These are phyloP conservation scores for Deakozyma indianensis DNA, from an alignment of 805 yeast species.

Conservation along the genomic window DNA sequence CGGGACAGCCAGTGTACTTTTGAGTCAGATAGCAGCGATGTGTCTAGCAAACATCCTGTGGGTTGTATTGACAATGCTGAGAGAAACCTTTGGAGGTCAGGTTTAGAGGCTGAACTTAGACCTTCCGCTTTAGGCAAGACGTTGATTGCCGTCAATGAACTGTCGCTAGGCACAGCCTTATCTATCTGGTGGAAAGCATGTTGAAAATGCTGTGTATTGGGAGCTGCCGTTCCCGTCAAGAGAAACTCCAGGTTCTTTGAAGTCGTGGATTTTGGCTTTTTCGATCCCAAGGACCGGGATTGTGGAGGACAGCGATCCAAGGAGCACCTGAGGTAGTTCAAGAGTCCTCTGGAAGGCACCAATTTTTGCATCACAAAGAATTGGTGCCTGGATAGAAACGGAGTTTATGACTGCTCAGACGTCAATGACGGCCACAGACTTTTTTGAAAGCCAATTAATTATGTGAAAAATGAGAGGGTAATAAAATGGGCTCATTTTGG, in stretches of 20 bases:
- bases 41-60: neutral
- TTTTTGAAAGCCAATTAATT: too few relatives aligned
- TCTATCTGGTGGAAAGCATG: too few relatives aligned
- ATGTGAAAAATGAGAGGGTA: neutral
- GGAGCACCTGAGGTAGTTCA: neutral
- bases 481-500: neutral
- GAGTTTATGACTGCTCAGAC: too few relatives aligned
- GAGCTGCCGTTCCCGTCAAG: neutral
- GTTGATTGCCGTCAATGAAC: too few relatives aligned
- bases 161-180: too few relatives aligned
- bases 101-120: neutral
- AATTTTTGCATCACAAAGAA: slow-evolving; percentile 1
- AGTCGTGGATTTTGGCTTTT: neutral
- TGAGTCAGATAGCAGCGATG: neutral
- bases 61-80: neutral
- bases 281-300: neutral
- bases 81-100: neutral
- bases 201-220: too few relatives aligned
- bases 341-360: neutral
- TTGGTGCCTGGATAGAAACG: neutral
- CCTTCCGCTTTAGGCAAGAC: neutral
- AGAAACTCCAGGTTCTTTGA: neutral
- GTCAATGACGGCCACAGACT: too few relatives aligned
- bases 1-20: neutral
- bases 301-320: neutral